Evolutionary conservation across 2,329 filamentous ascomycete genomes (phyloP).

Genomic region (Cytospora piceae): DNA sequence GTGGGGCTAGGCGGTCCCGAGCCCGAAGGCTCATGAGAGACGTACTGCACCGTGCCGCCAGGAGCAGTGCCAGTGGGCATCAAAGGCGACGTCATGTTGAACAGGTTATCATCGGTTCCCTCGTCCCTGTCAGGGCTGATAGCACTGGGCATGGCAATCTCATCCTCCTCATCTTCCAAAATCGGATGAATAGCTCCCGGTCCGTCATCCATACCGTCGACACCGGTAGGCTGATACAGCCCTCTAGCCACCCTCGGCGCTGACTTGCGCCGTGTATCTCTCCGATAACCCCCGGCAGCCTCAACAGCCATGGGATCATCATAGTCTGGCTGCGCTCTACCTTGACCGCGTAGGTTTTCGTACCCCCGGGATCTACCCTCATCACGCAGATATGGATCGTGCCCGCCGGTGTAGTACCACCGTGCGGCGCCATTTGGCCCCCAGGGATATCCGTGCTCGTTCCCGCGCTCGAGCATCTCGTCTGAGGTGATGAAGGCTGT

Average conservation of each 20-base stretch:
- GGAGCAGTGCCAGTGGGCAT: constrained; percentile 31
- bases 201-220: constrained; percentile 32
- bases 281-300: constrained; percentile 29
- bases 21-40: constrained; percentile 47
- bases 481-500: constrained; percentile 36
- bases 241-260: constrained; percentile 40
- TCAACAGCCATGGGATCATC: constrained; percentile 36
- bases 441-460: constrained; percentile 40
- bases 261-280: constrained; percentile 36
- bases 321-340: constrained; percentile 37
- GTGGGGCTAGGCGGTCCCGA: constrained; percentile 18
- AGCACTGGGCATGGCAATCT: constrained; percentile 36
- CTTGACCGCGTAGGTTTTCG: constrained; percentile 49
- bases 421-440: constrained; percentile 32
- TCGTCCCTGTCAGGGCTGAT: constrained; percentile 32
- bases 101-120: constrained; percentile 47
- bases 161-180: constrained; percentile 62
- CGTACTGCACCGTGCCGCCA: constrained; percentile 35
- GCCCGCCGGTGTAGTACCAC: constrained; percentile 51
- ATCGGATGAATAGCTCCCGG: constrained; percentile 59
- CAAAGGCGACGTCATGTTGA: constrained; percentile 48
- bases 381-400: constrained; percentile 47
- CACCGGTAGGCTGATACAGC: constrained; percentile 42
- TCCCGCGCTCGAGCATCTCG: constrained; percentile 51
- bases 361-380: constrained; percentile 50